Evolutionary conservation across 2,329 filamentous ascomycete genomes (phyloP).

Genomic region (Neocatenulostroma microsporum): DNA sequence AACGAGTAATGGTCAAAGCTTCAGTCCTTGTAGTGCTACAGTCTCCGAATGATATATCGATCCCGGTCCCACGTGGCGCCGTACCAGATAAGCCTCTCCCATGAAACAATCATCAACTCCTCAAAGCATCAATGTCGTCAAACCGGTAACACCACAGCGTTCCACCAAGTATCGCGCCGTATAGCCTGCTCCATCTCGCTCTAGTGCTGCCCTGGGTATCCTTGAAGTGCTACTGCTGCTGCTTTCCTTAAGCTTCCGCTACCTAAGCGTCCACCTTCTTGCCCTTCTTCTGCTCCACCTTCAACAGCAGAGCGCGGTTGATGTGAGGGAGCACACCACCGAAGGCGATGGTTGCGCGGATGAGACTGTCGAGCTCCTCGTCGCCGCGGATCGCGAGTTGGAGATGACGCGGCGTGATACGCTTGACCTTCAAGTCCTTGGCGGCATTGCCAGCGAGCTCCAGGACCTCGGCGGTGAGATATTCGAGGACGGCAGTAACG

Average conservation of each 20-base stretch:
- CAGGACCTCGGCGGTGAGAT: conserved; percentile 94
- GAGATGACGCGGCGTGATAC: conserved; percentile 94
- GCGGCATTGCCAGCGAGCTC: conserved; percentile 97
- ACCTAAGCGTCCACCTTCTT: conserved; percentile 45
- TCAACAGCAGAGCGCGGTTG: conserved; percentile 90
- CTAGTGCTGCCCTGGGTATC: too few species aligned
- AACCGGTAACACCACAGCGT: too few species aligned
- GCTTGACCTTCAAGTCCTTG: conserved; percentile 99
- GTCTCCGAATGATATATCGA: background rate
- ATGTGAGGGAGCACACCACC: conserved; percentile 98
- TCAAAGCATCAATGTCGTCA: conserved; percentile 9
- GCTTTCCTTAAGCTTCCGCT: background rate
- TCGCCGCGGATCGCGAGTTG: conserved; percentile 95
- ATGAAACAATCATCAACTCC: conserved; percentile 9
- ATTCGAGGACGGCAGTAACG: conserved; percentile 95
- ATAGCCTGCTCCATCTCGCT: too few species aligned
- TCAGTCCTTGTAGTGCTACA: conserved; percentile 10
- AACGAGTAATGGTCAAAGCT: background rate
- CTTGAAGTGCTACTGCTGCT: too few species aligned
- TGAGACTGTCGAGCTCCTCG: conserved; percentile 95
- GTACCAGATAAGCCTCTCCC: background rate
- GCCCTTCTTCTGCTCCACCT: conserved; percentile 98
- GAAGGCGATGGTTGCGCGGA: conserved; percentile 94
- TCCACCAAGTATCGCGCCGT: too few species aligned
- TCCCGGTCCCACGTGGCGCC: too few species aligned